Evolutionary conservation across 75 land plant genomes (phyloP).

Genomic region (Larix kaempferi): DNA sequence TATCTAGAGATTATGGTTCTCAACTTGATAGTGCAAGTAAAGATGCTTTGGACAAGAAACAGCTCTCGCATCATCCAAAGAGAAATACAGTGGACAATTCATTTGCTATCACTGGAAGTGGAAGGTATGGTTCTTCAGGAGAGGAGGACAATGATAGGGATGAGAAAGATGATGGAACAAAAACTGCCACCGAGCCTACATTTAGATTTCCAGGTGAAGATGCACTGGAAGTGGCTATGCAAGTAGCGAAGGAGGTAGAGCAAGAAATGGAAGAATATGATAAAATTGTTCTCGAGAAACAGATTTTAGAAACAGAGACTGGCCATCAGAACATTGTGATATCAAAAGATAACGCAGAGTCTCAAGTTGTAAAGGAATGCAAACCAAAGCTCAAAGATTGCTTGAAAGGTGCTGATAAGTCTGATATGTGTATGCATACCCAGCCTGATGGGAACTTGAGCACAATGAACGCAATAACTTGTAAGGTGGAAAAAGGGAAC

Average conservation of each 20-base stretch:
- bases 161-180: neutral
- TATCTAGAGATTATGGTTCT: neutral
- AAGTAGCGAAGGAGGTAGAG: slow-evolving; percentile 28
- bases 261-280: neutral
- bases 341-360: slow-evolving; percentile 12
- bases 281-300: slow-evolving; percentile 24
- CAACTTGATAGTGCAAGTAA: neutral
- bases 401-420: neutral
- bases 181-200: neutral
- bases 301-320: slow-evolving; percentile 16
- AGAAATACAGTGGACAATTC: neutral
- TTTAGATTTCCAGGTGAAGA: slow-evolving; percentile 17
- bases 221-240: slow-evolving; percentile 45
- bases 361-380: neutral
- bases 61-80: neutral
- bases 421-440: neutral
- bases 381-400: neutral
- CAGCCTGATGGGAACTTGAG: neutral
- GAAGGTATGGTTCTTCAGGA: neutral
- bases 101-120: neutral
- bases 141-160: neutral
- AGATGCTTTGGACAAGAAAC: slow-evolving; percentile 6
- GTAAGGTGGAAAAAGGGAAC: neutral
- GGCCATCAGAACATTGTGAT: slow-evolving; percentile 25
- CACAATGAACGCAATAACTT: no score